Base-by-base conservation (phyloP, 208 protist species). In the Leishmania martiniquensis region DNA sequence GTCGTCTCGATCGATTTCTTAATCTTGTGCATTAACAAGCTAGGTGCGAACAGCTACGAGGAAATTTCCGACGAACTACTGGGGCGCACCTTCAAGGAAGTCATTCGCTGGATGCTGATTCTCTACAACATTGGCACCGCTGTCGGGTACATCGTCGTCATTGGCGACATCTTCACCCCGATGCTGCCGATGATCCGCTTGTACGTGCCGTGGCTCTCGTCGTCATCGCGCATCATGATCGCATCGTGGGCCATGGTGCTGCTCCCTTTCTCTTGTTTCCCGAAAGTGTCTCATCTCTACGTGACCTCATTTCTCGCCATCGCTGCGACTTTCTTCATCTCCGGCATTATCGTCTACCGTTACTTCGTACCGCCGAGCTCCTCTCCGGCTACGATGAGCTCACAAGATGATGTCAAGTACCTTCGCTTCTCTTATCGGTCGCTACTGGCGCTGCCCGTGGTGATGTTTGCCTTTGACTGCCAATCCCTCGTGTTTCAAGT, bases 401-500 rank as follows among this genome's bases (percentile, higher is more conserved):
- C 29, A 32, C 47, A 67, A 15, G 68, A 72, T 1, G 83, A 71
- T 9, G 75, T 86, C 15, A 87, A 81, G 51, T 91, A 89, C 77
- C 82, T 92, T 76, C 68, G 76, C 55, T 51, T 89, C 44, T 89
- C 88, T 29, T 63, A 57, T 20, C 80, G 77, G 25, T 82, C 81
- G 1, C 72, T 93, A 9, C 70, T 93, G 32, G 68, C 85, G 0
- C 73, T 95, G 10, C 91, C 91, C 1, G 87, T 95, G 2, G 81
- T 95, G 72, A 89, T 93, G 80, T 95, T 95, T 65, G 87, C 89
- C 34, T 95, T 91, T 67, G 91, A 93, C 67, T 95, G 91, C 65
- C 91, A 95, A 74, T 88, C 91, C 4, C 76, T 95, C 0, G 87
- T 91, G 0, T 95, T 95, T 77, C 88, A 93, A 72, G 62, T 95